Percentiles rank a stretch among this genome's conserved stretches.
Evolutionary conservation across 495 filamentous ascomycete genomes (phyloP).

Genomic region (Terfezia claveryi): DNA sequence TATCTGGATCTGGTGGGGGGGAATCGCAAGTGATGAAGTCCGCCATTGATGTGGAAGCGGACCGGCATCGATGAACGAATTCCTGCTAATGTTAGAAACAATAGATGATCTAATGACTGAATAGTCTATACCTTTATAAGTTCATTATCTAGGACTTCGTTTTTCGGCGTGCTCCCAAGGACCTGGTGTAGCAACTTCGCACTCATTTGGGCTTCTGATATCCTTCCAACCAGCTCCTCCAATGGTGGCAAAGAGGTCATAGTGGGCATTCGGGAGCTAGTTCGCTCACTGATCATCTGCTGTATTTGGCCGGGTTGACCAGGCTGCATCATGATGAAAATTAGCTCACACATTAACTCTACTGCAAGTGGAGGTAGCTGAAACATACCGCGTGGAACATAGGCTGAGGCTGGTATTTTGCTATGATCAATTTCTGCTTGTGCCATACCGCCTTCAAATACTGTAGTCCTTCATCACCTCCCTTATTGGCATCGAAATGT

Average conservation of each 20-base stretch:
- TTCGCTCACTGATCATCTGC: no score
- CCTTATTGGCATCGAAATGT: conserved; percentile 36
- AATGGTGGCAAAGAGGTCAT: conserved; percentile 38
- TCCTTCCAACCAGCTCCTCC: conserved; percentile 56
- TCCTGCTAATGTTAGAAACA: conserved; percentile 25
- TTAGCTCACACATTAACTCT: not conserved
- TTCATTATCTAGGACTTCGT: conserved; percentile 58
- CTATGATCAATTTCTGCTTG: conserved; percentile 52
- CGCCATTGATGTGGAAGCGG: conserved; percentile 57
- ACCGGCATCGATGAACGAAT: conserved; percentile 69
- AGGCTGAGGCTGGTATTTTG: conserved; percentile 10
- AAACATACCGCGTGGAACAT: not conserved
- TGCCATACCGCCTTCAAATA: conserved; percentile 62
- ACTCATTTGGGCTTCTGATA: conserved; percentile 76
- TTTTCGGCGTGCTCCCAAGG: conserved; percentile 54
- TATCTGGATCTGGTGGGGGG: conserved; percentile 60
- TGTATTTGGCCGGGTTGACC: no score
- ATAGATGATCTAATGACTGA: not conserved
- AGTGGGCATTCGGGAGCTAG: no score
- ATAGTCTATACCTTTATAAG: conserved; percentile 34
- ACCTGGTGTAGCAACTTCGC: conserved; percentile 80
- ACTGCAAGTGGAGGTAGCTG: not conserved
- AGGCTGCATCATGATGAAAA: no score
- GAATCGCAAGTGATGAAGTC: conserved; percentile 60
- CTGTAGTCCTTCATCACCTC: conserved; percentile 47